Evolutionary conservation across 2,329 filamentous ascomycete species (phyloP), one percentile per base, ranked within the genome.

Genomic region (Mycogone perniciosa): DNA sequence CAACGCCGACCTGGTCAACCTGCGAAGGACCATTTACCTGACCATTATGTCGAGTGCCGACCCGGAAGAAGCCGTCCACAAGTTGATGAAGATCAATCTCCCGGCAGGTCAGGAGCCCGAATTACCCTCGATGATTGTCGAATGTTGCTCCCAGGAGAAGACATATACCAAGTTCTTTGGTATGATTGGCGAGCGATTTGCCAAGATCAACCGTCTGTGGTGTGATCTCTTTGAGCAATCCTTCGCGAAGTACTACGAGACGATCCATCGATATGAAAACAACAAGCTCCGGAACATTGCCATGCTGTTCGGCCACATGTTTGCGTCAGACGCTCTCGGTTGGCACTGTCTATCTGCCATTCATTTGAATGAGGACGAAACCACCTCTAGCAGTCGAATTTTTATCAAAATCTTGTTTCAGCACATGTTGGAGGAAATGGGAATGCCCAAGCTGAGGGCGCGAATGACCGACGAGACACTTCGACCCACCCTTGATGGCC

Each of bases 351-450:
- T 99, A 43, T 88, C 85, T 1, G 79, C 85, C 49, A 83, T 99
- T 54, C 91, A 91, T 65, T 74, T 99, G 46, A 99, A 93, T 64
- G 91, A 99, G 67, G 92, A 97, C 52, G 93, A 99, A 63, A 99
- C 93, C 0, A 99, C 92, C 1, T 92, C 90, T 2, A 93, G 89
- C 56, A 95, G 89, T 59, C 89, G 93, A 75, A 97, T 99, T 67
- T 99, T 97, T 65, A 88, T 99, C 76, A 97, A 96, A 74, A 97
- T 97, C 51, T 73, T 99, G 9, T 95, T 99, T 65, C 90, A 97
- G 67, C 90, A 96, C 62, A 80, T 97, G 27, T 80, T 85, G 4
- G 89, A 96, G 69, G 87, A 89, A 54, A 79, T 96, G 53, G 92
- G 93, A 52, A 84, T 96, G 76, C 76, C 84, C 43, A 88, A 86